phyloP scores from a whole-genome alignment of 2,329 filamentous ascomycete genomes.

The Allantophomopsis cytisporea region DNA sequence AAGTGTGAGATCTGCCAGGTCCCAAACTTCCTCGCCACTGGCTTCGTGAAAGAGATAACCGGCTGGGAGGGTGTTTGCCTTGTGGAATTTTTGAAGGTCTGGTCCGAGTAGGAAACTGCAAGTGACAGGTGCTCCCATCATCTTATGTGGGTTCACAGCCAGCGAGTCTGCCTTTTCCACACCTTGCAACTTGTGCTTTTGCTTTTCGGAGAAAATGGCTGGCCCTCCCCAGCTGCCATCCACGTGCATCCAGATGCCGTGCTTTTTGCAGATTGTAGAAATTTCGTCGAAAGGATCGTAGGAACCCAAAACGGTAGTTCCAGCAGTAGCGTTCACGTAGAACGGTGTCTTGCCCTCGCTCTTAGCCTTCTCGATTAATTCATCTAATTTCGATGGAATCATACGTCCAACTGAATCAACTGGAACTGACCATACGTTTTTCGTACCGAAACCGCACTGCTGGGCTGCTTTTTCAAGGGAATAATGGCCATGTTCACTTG shows the following conservation, averaged over 20 bases:
- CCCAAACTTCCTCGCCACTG: conserved; percentile 56
- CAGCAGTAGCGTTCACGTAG: conserved; percentile 91
- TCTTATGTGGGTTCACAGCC: conserved; percentile 92
- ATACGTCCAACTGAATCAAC: conserved; percentile 65
- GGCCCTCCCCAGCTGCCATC: conserved; percentile 87
- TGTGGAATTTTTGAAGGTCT: conserved; percentile 66
- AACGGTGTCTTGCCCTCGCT: conserved; percentile 65
- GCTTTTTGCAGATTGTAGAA: conserved; percentile 52
- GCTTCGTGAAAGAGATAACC: conserved; percentile 68
- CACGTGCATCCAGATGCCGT: conserved; percentile 82
- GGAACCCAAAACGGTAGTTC: conserved; percentile 83
- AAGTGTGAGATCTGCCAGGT: conserved; percentile 82
- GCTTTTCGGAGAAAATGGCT: conserved; percentile 60
- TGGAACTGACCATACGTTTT: conserved; percentile 59
- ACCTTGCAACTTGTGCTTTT: conserved; percentile 53
- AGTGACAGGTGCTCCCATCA: conserved; percentile 83
- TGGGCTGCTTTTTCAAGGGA: conserved; percentile 91
- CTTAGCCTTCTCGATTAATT: conserved; percentile 46
- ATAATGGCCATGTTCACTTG: conserved; percentile 84
- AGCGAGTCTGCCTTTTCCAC: conserved; percentile 65
- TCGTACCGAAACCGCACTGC: conserved; percentile 70
- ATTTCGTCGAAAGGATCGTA: conserved; percentile 71
- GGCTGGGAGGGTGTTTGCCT: conserved; percentile 74
- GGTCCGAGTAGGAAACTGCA: conserved; percentile 78
- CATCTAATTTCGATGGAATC: conserved; percentile 49